Conservation (phyloP, 495 filamentous ascomycete species). For the Pyronema omphalodes region DNA sequence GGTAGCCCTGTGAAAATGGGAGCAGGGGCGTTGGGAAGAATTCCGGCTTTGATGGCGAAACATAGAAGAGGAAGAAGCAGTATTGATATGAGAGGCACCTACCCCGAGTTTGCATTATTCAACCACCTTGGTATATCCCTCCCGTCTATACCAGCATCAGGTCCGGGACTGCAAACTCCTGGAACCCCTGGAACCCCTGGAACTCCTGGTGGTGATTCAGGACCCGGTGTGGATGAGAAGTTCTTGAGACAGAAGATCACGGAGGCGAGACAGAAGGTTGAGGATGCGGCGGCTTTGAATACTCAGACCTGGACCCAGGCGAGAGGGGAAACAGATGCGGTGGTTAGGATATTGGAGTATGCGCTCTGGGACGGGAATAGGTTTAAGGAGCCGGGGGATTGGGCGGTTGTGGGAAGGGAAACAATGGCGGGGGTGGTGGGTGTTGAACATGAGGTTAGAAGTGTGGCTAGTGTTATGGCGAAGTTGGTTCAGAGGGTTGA, state of each 20-base stretch:
- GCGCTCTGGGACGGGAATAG: constrained; percentile 13
- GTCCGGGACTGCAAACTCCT: background rate
- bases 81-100: constrained; percentile 7
- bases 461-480: constrained; percentile 9
- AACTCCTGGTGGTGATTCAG: background rate
- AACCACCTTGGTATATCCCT: constrained; percentile 17
- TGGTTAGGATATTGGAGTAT: constrained; percentile 1
- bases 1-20: background rate
- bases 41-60: constrained; percentile 16
- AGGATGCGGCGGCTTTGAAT: background rate
- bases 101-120: constrained; percentile 19
- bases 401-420: constrained; percentile 1
- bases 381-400: constrained; percentile 7
- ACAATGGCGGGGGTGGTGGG: constrained; percentile 8
- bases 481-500: constrained; percentile 16
- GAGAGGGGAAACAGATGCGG: constrained; percentile 8
- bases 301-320: background rate
- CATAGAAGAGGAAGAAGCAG: constrained; percentile 11
- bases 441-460: constrained; percentile 13
- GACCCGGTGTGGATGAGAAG: constrained; percentile 6
- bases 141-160: constrained; percentile 2
- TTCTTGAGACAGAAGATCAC: constrained; percentile 6
- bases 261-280: constrained; percentile 8
- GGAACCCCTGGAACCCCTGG: background rate
- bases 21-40: constrained; percentile 5